Conservation (phyloP, 169 alveolate genomes). For the Cyclospora cayetanensis region DNA sequence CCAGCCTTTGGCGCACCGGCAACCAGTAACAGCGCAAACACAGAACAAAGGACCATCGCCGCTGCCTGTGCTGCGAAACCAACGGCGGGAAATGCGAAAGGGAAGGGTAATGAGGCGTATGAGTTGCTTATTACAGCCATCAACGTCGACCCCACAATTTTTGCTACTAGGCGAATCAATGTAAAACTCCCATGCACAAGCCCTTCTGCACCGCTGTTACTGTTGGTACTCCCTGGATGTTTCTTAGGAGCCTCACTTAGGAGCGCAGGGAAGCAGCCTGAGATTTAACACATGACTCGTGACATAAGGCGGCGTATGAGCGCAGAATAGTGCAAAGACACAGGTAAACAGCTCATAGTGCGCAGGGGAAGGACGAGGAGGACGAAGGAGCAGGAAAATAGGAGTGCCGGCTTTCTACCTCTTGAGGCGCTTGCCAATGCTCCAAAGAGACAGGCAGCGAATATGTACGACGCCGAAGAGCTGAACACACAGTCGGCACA, state of each 20-base stretch:
- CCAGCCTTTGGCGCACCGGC: not conserved
- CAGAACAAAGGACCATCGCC: not conserved
- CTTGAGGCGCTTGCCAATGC: conserved; percentile 19
- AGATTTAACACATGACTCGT: not conserved
- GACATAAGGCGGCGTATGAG: not conserved
- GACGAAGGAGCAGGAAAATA: not conserved
- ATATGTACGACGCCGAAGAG: conserved; percentile 15
- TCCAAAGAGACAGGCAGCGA: conserved; percentile 14
- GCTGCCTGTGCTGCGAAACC: conserved; percentile 32
- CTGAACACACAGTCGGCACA: conserved; percentile 16
- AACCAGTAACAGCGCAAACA: not conserved
- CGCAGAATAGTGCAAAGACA: not conserved
- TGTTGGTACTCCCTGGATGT: not conserved
- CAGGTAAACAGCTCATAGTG: not conserved
- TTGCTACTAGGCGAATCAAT: not conserved
- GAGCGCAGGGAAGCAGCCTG: conserved; percentile 40
- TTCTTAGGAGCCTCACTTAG: not conserved
- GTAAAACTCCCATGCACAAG: conserved; percentile 15
- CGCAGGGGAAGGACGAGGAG: not conserved
- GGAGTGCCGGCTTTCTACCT: not conserved
- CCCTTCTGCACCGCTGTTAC: not conserved
- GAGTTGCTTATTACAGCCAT: conserved; percentile 15
- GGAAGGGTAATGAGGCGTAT: not conserved
- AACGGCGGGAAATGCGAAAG: conserved; percentile 27
- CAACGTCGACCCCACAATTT: not conserved